Evolutionary conservation across 306 rosid species (phyloP), one percentile per base, ranked within the genome.

Genomic region (Canavalia gladiata): DNA sequence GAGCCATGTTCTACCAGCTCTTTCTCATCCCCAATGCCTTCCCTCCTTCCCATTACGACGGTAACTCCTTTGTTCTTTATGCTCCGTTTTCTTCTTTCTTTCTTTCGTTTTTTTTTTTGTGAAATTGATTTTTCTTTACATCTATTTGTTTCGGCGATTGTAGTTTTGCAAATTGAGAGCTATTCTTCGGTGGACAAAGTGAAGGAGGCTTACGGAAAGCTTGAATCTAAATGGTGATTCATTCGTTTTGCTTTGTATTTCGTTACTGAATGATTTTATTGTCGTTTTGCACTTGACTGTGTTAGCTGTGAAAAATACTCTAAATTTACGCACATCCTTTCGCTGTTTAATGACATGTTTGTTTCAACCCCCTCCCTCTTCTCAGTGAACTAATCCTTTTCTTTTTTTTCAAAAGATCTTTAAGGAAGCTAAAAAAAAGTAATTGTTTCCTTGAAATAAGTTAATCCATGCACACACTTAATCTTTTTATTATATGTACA

Each of bases 1-100:
- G 80, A 6, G 94, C 97, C 63, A 78, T 92, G 70, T 87, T 81
- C 87, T 95, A 87, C 79, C 98, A 95, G 83, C 97, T 95, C 67
- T 70, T 84, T 52, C 80, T 95, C 11, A 87, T 94, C 77, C 97
- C 98, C 83, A 91, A 86, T 39, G 87, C 97, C 33, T 95, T 89
- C 68, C 98, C 97, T 83, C 77, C 90, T 55, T 90, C 99, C 56
- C 94, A 93, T 56, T 95, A 92, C 77, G 97, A 91, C 63, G 91
- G 99, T 91, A 34, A 80, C 6, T 59, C 72, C 58, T 58, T 9
- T 33, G 29, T 30, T 9, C 9, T 60, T 0, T 52, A 7, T 30
- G 1, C 51, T 1, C 25, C 25, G 25, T 18, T 30, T 5, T 29
- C 50, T 45, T 39, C 3, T 10, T 7, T 2, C 60, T 4, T 8